Conservation (phyloP, 352 stramenopile genomes). For the Phytophthora boehmeriae region DNA sequence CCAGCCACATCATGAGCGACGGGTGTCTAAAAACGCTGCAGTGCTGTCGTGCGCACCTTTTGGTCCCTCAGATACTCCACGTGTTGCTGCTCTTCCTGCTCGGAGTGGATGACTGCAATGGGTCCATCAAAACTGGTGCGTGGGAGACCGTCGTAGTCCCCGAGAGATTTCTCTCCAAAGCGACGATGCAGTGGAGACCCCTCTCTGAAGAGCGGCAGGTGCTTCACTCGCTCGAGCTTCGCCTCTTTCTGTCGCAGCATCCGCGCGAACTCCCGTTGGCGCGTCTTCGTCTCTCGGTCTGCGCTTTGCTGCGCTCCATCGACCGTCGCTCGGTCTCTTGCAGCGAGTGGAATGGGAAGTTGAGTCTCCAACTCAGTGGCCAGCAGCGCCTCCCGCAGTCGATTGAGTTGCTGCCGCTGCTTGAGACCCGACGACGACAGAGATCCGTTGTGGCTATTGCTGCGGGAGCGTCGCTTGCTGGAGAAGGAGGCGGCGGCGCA, state of each 20-base stretch:
- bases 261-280: conserved; percentile 51
- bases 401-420: conserved; percentile 52
- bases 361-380: conserved; percentile 26
- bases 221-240: conserved; percentile 56
- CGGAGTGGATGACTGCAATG: conserved; percentile 70
- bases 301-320: no score
- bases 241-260: conserved; percentile 61
- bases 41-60: no score
- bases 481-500: conserved; percentile 31
- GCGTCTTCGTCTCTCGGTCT: conserved; percentile 6
- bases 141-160: conserved; percentile 60
- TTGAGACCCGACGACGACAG: conserved; percentile 43
- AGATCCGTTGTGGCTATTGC: conserved; percentile 6
- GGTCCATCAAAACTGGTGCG: conserved; percentile 51
- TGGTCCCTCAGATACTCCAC: conserved; percentile 57
- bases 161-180: conserved; percentile 55
- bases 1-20: no score
- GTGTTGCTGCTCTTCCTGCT: conserved; percentile 56
- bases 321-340: no score
- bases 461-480: conserved; percentile 41
- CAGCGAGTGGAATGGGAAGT: conserved; percentile 13
- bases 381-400: conserved; percentile 41
- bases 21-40: no score
- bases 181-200: conserved; percentile 55
- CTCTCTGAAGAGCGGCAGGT: conserved; percentile 73